Percentiles rank a stretch among this genome's conserved stretches.
Evolutionary conservation across 2,329 filamentous ascomycete genomes (phyloP).

Genomic region (Arthroderma uncinatum): DNA sequence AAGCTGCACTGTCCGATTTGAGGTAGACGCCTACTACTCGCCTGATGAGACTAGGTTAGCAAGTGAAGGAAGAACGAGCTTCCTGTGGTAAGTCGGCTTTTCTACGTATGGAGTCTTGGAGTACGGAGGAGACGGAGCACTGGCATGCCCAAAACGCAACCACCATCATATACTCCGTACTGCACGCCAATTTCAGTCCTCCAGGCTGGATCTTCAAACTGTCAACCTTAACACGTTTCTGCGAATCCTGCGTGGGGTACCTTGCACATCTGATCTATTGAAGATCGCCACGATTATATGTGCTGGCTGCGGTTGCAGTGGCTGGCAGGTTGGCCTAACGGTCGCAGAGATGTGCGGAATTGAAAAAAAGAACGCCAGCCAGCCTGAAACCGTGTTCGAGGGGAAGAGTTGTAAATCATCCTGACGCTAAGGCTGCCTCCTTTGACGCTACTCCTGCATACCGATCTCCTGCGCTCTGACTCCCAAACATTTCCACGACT

Average conservation of each 20-base stretch:
- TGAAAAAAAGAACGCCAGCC: no score
- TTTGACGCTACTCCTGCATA: not conserved
- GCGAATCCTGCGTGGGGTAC: not conserved
- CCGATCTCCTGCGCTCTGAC: not conserved
- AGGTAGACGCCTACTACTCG: no score
- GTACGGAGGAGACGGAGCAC: not conserved
- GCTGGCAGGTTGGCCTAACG: no score
- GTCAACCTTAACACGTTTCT: not conserved
- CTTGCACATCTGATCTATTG: not conserved
- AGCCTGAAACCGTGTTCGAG: no score
- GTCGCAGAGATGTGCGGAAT: no score
- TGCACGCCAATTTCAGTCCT: not conserved
- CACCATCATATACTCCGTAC: not conserved
- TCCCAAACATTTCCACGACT: not conserved
- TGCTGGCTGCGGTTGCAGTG: not conserved
- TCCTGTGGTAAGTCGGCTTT: no score
- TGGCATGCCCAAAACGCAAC: not conserved
- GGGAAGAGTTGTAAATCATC: not conserved
- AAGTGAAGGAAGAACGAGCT: no score
- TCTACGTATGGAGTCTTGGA: no score
- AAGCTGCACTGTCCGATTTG: no score
- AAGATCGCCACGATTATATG: not conserved
- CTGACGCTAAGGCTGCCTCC: not conserved
- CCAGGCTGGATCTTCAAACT: not conserved
- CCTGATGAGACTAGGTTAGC: not conserved